Conservation (phyloP, 1,284 basidiomycete species). For the Tilletia setariae region DNA sequence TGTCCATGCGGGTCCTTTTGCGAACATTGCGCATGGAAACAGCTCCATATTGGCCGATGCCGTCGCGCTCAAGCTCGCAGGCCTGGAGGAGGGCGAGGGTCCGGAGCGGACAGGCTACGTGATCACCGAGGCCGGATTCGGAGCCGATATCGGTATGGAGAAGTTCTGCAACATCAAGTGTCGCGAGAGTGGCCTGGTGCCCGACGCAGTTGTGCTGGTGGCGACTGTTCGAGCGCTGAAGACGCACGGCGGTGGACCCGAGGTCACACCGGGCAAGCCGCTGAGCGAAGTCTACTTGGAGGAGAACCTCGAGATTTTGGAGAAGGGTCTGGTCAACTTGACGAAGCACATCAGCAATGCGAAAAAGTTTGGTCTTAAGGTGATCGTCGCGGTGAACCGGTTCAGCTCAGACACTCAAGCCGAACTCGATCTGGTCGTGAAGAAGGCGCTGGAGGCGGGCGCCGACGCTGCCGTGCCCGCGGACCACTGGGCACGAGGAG, state of each 20-base stretch:
- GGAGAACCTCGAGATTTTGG: slow-evolving; percentile 85
- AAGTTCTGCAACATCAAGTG: slow-evolving; percentile 99
- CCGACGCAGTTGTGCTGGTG: slow-evolving; percentile 91
- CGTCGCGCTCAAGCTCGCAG: slow-evolving; percentile 92
- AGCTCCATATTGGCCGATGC: slow-evolving; percentile 96
- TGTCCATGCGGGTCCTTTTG: slow-evolving; percentile 97
- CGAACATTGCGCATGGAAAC: slow-evolving; percentile 98
- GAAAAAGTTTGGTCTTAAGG: slow-evolving; percentile 93
- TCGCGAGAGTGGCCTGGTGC: slow-evolving; percentile 82
- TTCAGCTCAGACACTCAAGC: slow-evolving; percentile 87
- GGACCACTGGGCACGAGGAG: slow-evolving; percentile 68
- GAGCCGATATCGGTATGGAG: slow-evolving; percentile 83
- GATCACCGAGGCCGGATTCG: slow-evolving; percentile 96
- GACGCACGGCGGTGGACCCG: slow-evolving; percentile 98
- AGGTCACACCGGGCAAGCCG: slow-evolving; percentile 93
- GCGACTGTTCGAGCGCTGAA: slow-evolving; percentile 96
- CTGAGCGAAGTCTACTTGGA: slow-evolving; percentile 89
- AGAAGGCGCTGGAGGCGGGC: slow-evolving; percentile 76
- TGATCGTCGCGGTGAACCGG: slow-evolving; percentile 90
- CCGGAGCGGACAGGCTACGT: slow-evolving; percentile 83
- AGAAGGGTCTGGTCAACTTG: slow-evolving; percentile 89
- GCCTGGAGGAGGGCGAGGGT: slow-evolving; percentile 86
- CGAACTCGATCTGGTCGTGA: slow-evolving; percentile 79
- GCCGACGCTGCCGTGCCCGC: slow-evolving; percentile 93
- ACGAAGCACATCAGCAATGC: slow-evolving; percentile 92